Conservation (phyloP, 2,329 filamentous ascomycete genomes). For the Fusarium camptoceras region DNA sequence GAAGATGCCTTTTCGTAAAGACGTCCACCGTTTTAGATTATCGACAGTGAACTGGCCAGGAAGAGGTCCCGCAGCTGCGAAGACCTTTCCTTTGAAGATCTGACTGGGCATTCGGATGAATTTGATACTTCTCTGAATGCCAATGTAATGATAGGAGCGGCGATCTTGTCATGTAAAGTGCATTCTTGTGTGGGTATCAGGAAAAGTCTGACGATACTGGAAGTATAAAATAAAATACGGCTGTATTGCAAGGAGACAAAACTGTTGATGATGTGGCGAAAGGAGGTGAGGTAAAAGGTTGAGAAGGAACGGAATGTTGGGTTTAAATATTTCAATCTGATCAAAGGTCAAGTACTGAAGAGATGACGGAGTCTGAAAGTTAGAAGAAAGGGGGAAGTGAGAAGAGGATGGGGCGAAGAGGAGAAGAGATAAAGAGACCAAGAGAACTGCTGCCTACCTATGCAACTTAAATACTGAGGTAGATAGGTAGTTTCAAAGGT, state of each 20-base stretch:
- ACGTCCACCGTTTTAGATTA: constrained; percentile 75
- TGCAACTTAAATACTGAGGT: neutral
- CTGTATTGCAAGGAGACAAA: neutral
- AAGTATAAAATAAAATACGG: neutral
- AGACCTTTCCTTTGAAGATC: constrained; percentile 64
- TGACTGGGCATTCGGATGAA: constrained; percentile 47
- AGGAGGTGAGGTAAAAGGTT: neutral
- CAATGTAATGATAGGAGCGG: neutral
- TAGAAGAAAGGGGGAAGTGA: neutral
- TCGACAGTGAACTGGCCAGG: constrained; percentile 60
- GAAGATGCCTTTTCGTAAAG: constrained; percentile 70
- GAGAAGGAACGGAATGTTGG: neutral
- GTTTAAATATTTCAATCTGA: neutral
- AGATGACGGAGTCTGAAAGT: neutral
- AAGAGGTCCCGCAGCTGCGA: constrained; percentile 71
- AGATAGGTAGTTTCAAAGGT: neutral
- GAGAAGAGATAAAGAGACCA: neutral
- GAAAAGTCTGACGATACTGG: neutral
- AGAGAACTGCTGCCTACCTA: neutral
- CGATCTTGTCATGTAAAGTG: neutral
- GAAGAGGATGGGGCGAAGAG: neutral
- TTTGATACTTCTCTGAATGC: neutral
- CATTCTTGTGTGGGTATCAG: neutral
- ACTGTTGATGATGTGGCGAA: neutral
- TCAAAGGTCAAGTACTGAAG: neutral